Conservation (phyloP, 2,329 filamentous ascomycete genomes). For the Curvularia sp. region DNA sequence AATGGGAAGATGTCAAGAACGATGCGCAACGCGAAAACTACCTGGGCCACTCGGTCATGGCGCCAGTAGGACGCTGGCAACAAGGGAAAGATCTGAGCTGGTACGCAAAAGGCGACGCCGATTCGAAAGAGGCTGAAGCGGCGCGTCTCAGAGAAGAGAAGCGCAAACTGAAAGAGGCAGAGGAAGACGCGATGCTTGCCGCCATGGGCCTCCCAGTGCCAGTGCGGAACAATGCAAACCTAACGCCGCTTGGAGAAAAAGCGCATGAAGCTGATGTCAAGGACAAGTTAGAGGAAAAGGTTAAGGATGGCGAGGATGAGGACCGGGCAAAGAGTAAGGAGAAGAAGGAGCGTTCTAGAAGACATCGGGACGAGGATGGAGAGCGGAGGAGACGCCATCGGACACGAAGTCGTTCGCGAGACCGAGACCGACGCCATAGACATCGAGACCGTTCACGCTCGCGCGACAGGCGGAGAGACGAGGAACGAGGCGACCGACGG, state of each 20-base stretch:
- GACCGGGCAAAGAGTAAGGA: constrained; percentile 27
- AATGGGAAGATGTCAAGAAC: constrained; percentile 91
- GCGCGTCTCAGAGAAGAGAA: constrained; percentile 73
- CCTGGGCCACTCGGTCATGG: constrained; percentile 90
- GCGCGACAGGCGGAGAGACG: constrained; percentile 35
- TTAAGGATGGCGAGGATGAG: constrained; percentile 48
- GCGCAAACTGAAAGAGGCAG: constrained; percentile 82
- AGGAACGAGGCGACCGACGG: constrained; percentile 40
- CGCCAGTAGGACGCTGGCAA: constrained; percentile 91
- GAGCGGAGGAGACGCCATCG: constrained; percentile 35
- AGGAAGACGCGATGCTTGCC: constrained; percentile 86
- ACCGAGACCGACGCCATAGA: constrained; percentile 40
- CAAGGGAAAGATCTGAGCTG: constrained; percentile 73
- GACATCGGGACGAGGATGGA: constrained; percentile 35
- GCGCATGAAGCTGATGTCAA: constrained; percentile 63
- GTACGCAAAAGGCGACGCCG: constrained; percentile 68
- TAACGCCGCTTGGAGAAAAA: constrained; percentile 63
- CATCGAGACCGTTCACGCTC: constrained; percentile 41
- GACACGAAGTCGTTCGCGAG: constrained; percentile 37
- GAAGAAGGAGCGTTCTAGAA: constrained; percentile 35
- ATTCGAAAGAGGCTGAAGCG: constrained; percentile 63
- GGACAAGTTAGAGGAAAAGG: constrained; percentile 59
- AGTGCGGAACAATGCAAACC: constrained; percentile 69
- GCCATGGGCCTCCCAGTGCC: constrained; percentile 82
- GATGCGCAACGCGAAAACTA: constrained; percentile 89